Evolutionary conservation across 2,329 filamentous ascomycete species (phyloP).

Genomic region (Sporothrix brunneoviolacea): DNA sequence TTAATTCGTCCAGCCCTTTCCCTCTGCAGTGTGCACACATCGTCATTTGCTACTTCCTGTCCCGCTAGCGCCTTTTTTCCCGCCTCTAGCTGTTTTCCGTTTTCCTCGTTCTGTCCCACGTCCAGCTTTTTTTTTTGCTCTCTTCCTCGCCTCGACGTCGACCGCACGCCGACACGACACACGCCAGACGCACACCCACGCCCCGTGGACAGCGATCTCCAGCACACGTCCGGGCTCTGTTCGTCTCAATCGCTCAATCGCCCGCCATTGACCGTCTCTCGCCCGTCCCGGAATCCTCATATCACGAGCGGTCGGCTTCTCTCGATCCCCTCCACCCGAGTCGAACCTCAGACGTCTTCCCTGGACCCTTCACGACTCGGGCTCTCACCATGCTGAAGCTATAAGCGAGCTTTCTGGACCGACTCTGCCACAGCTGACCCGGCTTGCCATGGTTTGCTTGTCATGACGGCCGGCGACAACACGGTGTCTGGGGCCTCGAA

Average conservation of each 20-base stretch:
- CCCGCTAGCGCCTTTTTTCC: conserved; percentile 10
- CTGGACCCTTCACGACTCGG: too few relatives aligned
- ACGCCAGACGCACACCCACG: too few relatives aligned
- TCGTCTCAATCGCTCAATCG: too few relatives aligned
- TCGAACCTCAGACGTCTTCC: too few relatives aligned
- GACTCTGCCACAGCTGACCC: not conserved
- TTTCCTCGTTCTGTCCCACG: too few relatives aligned
- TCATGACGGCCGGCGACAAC: conserved; percentile 17
- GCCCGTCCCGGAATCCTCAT: too few relatives aligned
- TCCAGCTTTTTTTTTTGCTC: conserved; percentile 3
- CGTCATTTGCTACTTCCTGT: conserved; percentile 9
- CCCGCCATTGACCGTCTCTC: too few relatives aligned
- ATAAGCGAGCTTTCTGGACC: not conserved
- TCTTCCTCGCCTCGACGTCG: conserved; percentile 5
- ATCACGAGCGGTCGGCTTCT: too few relatives aligned
- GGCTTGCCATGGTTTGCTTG: conserved; percentile 13
- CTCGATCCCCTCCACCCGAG: too few relatives aligned
- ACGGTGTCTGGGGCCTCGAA: not conserved
- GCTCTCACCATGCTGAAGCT: conserved; percentile 2
- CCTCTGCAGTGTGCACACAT: conserved; percentile 5
- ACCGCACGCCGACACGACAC: too few relatives aligned
- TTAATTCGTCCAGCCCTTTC: conserved; percentile 3
- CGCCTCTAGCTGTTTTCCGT: conserved; percentile 8
- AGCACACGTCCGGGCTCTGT: too few relatives aligned
- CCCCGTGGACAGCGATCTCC: too few relatives aligned